Conservation (phyloP, 164 flowering plant genomes). For the Aristolochia fimbriata region DNA sequence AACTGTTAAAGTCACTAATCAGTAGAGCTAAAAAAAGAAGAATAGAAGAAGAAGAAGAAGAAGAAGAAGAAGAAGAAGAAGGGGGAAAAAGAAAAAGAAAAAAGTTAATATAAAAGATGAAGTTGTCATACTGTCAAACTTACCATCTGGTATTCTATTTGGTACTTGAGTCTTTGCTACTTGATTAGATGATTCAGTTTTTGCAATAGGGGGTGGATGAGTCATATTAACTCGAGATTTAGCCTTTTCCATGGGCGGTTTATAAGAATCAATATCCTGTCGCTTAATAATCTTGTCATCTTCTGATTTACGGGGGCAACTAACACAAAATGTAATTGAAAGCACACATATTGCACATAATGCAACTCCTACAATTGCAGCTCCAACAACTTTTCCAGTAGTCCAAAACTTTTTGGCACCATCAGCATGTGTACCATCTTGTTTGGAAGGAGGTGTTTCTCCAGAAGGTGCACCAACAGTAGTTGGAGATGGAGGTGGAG, state of each 20-base stretch:
- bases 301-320: slow-evolving; percentile 22
- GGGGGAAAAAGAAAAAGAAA: neutral
- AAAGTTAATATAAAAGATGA: neutral
- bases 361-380: slow-evolving; percentile 26
- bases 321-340: slow-evolving; percentile 25
- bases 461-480: slow-evolving; percentile 28
- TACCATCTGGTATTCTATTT: neutral
- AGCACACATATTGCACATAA: slow-evolving; percentile 22
- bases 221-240: slow-evolving; percentile 15
- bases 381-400: slow-evolving; percentile 24
- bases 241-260: slow-evolving; percentile 15
- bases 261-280: slow-evolving; percentile 14
- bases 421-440: slow-evolving; percentile 13
- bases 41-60: neutral
- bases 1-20: slow-evolving; percentile 14
- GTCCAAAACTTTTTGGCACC: slow-evolving; percentile 13
- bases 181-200: slow-evolving; percentile 6
- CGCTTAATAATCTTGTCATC: slow-evolving; percentile 13
- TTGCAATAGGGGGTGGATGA: neutral
- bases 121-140: neutral
- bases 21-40: slow-evolving; percentile 11
- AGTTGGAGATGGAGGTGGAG: slow-evolving; percentile 34
- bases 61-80: neutral
- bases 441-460: slow-evolving; percentile 23
- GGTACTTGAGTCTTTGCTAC: too few relatives aligned